A percentile compares a stretch with the other conserved stretches of the same genome.
phyloP scores from a whole-genome alignment of 2,329 filamentous ascomycete genomes.

The Colletotrichum sp. region DNA sequence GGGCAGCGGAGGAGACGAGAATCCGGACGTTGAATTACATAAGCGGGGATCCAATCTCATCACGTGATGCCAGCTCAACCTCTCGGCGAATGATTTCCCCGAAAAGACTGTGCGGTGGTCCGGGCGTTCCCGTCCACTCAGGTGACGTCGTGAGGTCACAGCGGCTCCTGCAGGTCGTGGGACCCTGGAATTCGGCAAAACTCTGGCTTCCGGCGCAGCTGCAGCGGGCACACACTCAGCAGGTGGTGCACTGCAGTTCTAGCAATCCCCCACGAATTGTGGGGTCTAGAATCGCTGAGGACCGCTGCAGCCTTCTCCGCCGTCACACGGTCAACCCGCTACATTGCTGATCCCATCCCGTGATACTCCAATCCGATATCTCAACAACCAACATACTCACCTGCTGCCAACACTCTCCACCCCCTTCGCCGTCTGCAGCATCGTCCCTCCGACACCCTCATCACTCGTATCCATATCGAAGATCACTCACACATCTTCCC shows the following conservation, averaged over 20 bases:
- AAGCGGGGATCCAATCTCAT: not conserved
- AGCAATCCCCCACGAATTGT: slow-evolving; percentile 8
- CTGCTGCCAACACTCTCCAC: not conserved
- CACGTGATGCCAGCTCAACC: rapidly evolving
- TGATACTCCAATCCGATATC: not conserved
- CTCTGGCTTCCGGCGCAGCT: not conserved
- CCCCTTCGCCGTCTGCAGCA: not conserved
- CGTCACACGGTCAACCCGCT: slow-evolving; percentile 15
- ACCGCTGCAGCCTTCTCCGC: slow-evolving; percentile 9
- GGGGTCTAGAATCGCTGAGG: not conserved
- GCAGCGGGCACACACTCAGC: not conserved
- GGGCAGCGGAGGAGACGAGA: not conserved
- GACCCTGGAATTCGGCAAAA: slow-evolving; percentile 22
- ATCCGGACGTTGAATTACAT: not conserved
- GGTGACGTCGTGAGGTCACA: slow-evolving; percentile 10
- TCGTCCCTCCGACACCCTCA: not conserved
- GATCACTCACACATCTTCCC: not conserved
- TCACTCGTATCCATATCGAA: not conserved
- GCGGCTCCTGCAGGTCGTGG: not conserved
- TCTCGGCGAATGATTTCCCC: not conserved
- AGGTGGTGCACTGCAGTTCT: not conserved
- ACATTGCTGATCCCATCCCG: slow-evolving; percentile 9
- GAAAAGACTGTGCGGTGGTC: not conserved
- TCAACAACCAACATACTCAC: not conserved
- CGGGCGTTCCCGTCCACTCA: not conserved